Percentiles rank a stretch among this genome's conserved stretches.
Evolutionary conservation across 139 green algal species (phyloP).

Genomic region (Asterochloris sp.): DNA sequence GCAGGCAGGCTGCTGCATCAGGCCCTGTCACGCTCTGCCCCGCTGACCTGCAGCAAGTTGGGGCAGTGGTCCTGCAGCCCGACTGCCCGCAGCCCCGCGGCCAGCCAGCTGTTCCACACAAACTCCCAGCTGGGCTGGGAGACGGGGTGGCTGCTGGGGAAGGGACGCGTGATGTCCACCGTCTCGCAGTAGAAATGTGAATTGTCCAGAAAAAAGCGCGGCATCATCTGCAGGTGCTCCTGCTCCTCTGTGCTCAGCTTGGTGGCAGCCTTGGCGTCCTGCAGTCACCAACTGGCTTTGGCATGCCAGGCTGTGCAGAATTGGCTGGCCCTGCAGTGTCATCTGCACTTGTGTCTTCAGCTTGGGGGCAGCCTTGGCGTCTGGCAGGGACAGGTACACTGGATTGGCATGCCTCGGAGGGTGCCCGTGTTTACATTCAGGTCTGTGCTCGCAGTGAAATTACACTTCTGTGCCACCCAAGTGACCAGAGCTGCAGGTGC

Average conservation of each 20-base stretch:
- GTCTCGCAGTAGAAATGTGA: constrained; percentile 96
- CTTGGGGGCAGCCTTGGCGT: too few relatives aligned
- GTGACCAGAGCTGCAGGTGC: too few relatives aligned
- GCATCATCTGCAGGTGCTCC: constrained; percentile 44
- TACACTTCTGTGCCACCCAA: too few relatives aligned
- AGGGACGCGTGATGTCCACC: constrained; percentile 88
- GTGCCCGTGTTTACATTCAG: too few relatives aligned
- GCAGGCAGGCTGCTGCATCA: too few relatives aligned
- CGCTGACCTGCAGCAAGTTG: constrained; percentile 72
- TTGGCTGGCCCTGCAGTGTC: too few relatives aligned
- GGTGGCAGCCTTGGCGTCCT: neutral
- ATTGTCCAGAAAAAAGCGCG: constrained; percentile 60
- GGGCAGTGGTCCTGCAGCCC: constrained; percentile 75
- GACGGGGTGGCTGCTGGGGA: constrained; percentile 55
- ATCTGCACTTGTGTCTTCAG: too few relatives aligned
- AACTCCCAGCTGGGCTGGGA: constrained; percentile 72
- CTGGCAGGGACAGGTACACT: too few relatives aligned
- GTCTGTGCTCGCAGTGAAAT: too few relatives aligned
- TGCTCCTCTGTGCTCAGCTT: constrained; percentile 28
- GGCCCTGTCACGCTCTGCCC: too few relatives aligned
- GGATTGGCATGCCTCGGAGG: too few relatives aligned
- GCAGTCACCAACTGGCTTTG: neutral
- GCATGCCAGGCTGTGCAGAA: neutral
- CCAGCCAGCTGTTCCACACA: constrained; percentile 87
- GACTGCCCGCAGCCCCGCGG: constrained; percentile 52